phyloP scores from a whole-genome alignment of 2,329 filamentous ascomycete species.

The Xenoacremonium recifei region DNA sequence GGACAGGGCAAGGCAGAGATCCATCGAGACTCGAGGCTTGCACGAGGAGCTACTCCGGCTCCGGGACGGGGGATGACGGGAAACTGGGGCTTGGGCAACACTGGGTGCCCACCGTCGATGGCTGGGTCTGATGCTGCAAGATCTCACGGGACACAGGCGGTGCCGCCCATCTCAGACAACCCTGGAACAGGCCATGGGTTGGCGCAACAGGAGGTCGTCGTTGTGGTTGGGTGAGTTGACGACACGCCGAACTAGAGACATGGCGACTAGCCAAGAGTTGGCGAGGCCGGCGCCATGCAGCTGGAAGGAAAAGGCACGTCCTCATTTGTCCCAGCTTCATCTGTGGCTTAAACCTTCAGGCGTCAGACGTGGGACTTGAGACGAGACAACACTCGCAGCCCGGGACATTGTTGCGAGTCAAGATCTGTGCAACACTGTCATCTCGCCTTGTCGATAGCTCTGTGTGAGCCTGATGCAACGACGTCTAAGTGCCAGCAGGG shows the following conservation, averaged over 20 bases:
- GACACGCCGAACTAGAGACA: conserved; percentile 15
- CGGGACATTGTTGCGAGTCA: conserved; percentile 34
- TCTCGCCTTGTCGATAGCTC: conserved; percentile 35
- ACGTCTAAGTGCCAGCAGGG: too few species aligned
- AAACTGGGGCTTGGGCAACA: conserved; percentile 16
- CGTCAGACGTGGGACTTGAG: too few species aligned
- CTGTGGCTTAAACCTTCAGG: conserved; percentile 17
- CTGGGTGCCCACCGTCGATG: conserved; percentile 23
- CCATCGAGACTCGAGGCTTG: too few species aligned
- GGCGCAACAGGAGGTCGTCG: conserved; percentile 2
- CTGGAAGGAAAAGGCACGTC: too few species aligned
- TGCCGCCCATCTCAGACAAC: conserved; percentile 30
- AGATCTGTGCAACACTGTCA: conserved; percentile 41
- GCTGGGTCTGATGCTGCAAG: conserved; percentile 28
- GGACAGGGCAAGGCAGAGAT: too few species aligned
- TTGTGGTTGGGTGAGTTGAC: conserved; percentile 26
- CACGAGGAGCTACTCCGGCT: too few species aligned
- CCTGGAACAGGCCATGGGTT: conserved; percentile 10
- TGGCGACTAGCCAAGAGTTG: conserved; percentile 7
- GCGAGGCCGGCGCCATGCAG: too few species aligned
- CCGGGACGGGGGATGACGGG: conserved; percentile 23
- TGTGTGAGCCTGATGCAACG: conserved; percentile 15
- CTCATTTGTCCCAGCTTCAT: conserved; percentile 21
- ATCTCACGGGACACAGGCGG: conserved; percentile 28
- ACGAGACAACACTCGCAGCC: too few species aligned